These are phyloP conservation scores for Sanghuangporus baumii DNA, from an alignment of 1,284 basidiomycete genomes.

Conservation along the genomic window DNA sequence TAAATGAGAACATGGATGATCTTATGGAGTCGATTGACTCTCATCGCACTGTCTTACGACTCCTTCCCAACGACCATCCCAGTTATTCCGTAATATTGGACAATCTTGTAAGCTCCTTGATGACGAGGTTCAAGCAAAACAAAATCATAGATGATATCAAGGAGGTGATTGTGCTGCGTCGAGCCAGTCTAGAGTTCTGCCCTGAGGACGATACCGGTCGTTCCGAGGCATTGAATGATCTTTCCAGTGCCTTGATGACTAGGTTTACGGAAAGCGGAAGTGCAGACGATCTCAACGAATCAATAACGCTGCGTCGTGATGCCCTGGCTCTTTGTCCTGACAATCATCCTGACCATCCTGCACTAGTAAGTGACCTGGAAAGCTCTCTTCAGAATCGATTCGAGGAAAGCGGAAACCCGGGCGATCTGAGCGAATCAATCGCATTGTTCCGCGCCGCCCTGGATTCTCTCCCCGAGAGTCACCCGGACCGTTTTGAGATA, in stretches of 20 bases:
- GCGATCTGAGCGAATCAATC: not conserved
- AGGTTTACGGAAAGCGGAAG: not conserved
- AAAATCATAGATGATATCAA: conserved; percentile 18
- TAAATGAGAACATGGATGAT: not conserved
- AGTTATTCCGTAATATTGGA: not conserved
- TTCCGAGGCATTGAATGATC: not conserved
- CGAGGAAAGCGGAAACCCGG: not conserved
- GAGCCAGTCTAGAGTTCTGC: not conserved
- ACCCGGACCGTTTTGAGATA: not conserved
- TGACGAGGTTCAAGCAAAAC: conserved; percentile 10
- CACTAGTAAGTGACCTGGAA: not conserved
- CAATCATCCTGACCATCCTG: not conserved
- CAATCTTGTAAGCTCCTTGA: not conserved
- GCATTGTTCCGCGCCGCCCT: not conserved
- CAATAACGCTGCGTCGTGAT: not conserved
- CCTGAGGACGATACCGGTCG: not conserved
- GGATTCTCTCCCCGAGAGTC: not conserved
- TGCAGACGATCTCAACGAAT: not conserved
- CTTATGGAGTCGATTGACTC: not conserved
- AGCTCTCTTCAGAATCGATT: not conserved
- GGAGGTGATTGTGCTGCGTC: not conserved
- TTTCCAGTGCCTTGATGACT: not conserved
- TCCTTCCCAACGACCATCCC: not conserved
- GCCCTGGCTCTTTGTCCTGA: not conserved
- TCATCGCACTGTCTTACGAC: not conserved